These are phyloP conservation scores for Diaporthe sp. DNA, from an alignment of 2,329 filamentous ascomycete genomes.

Conservation along the genomic window DNA sequence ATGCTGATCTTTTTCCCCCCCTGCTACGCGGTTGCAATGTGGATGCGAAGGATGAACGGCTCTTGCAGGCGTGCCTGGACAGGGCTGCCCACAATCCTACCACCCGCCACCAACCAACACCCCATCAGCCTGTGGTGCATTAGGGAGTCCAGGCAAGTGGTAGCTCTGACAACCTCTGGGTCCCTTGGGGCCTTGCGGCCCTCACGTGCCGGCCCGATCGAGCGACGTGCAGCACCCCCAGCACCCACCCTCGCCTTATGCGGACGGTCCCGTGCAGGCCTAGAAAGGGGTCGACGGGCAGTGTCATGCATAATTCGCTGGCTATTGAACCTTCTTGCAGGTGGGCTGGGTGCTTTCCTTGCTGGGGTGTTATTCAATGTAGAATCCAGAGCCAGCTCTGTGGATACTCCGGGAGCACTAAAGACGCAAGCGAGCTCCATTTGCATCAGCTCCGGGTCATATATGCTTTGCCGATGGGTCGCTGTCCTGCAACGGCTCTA, in stretches of 20 bases:
- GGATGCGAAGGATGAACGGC: slow-evolving; percentile 17
- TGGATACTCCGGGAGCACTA: not conserved
- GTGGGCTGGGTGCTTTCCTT: not conserved
- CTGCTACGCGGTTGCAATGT: slow-evolving; percentile 1
- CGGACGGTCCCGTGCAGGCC: slow-evolving; percentile 27
- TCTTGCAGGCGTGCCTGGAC: slow-evolving; percentile 19
- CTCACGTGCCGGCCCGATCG: slow-evolving; percentile 24
- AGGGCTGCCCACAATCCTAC: not conserved
- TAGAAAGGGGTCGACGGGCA: not conserved
- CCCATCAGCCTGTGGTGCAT: not conserved
- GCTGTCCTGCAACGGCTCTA: not conserved
- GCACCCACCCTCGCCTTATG: slow-evolving; percentile 14
- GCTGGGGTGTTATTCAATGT: not conserved
- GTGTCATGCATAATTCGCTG: slow-evolving; percentile 15
- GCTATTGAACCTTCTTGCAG: not conserved
- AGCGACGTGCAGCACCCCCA: slow-evolving; percentile 15
- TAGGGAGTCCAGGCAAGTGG: not conserved
- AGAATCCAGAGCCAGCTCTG: not conserved
- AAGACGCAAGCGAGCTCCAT: slow-evolving; percentile 2
- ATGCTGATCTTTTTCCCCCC: not conserved
- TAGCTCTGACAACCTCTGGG: not conserved
- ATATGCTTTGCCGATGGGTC: not conserved
- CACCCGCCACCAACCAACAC: not conserved
- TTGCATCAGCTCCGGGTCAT: not conserved
- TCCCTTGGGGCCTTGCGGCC: not conserved